Percentiles rank a stretch among this genome's conserved stretches.
Evolutionary conservation across 345 rosid species (phyloP).

Genomic region (Eucalyptus viminalis): DNA sequence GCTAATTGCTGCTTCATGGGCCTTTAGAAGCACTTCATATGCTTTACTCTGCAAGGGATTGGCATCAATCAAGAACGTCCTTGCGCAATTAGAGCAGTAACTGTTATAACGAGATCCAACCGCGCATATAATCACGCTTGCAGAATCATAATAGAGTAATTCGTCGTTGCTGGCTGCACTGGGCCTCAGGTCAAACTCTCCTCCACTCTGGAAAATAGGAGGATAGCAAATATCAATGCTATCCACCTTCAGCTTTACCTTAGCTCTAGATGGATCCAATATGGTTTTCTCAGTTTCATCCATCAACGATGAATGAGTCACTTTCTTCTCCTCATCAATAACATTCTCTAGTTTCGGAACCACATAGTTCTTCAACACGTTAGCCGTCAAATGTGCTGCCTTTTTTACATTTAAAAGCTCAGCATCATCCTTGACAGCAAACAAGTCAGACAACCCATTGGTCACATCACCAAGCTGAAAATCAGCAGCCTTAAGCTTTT

Average conservation of each 20-base stretch:
- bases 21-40: constrained; percentile 80
- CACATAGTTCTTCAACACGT: constrained; percentile 76
- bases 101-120: constrained; percentile 82
- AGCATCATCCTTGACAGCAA: constrained; percentile 65
- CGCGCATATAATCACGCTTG: constrained; percentile 80
- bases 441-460: constrained; percentile 68
- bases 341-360: constrained; percentile 84
- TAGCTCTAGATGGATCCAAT: constrained; percentile 66
- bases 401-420: constrained; percentile 76
- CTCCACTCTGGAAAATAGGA: constrained; percentile 95
- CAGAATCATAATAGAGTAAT: constrained; percentile 67
- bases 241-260: constrained; percentile 79
- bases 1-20: constrained; percentile 83
- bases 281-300: constrained; percentile 84
- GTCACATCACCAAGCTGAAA: constrained; percentile 61
- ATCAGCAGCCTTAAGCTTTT: constrained; percentile 36
- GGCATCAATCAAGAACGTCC: constrained; percentile 83
- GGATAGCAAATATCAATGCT: constrained; percentile 96
- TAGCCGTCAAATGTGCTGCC: constrained; percentile 65
- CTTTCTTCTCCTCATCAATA: constrained; percentile 86
- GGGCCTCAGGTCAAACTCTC: constrained; percentile 81
- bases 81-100: constrained; percentile 86
- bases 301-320: constrained; percentile 79
- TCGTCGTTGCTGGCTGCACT: constrained; percentile 92
- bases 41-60: constrained; percentile 74